Evolutionary conservation across 768 basidiomycete genomes (phyloP), one percentile per base, ranked within the genome.

Genomic region (Serendipita sp.): DNA sequence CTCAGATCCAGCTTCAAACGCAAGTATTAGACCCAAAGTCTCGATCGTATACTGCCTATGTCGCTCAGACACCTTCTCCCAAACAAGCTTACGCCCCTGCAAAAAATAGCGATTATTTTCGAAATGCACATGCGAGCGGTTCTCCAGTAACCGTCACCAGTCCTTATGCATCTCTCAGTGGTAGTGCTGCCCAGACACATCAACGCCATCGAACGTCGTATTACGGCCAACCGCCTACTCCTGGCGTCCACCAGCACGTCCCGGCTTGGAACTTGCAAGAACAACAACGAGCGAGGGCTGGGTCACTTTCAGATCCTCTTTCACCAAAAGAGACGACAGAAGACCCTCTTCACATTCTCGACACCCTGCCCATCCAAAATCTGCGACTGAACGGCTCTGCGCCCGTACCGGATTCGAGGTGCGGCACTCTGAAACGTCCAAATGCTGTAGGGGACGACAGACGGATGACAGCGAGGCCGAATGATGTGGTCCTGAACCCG

Each of bases 401-500:
- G 56, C 56, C 56, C 18, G 35, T n/a, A 35, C 35, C 56, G 56
- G 56, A 60, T 60, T 60, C 56, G 56, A 60, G 56, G 56, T 60
- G 56, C 56, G 56, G 56, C 35, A 28, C 56, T 24, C 56, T 60
- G 28, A 24, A 35, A 60, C 56, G 56, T 8, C 56, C 56, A 30
- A 35, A 11, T 10, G 28, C 56, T 35, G 56, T 24, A 30, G 56
- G 35, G 16, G 24, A 28, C 8, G 28, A 35, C 56, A 24, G 56
- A 35, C 24, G 28, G 35, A 60, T 1, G 10, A 60, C 56, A 24
- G 24, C 24, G 28, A 41, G 38, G 38, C 56, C 56, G 24, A 35
- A 8, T 28, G 56, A 60, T 30, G 35, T 32, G 16, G 35, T 32
- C 16, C 24, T 60, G 24, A 37, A 30, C 34, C 56, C 35, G 35